Conservation (phyloP, 768 basidiomycete genomes). For the Collybia mongolica region DNA sequence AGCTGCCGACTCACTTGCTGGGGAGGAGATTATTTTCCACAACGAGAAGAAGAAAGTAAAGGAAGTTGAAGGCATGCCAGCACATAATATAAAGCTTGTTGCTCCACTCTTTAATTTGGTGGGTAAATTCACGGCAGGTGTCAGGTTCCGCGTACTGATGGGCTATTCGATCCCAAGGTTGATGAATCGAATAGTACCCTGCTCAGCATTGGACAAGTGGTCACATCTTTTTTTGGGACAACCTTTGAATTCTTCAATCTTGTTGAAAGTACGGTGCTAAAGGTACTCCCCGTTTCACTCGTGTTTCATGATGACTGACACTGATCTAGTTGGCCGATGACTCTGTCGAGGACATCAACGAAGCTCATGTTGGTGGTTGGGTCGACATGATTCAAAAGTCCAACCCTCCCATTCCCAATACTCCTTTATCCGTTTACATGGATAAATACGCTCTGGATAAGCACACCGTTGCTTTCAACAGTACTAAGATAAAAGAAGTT, state of each 20-base stretch:
- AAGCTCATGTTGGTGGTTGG: conserved; percentile 81
- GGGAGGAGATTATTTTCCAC: conserved; percentile 63
- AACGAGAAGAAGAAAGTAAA: conserved; percentile 70
- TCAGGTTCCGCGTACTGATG: neutral
- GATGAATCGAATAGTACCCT: conserved; percentile 77
- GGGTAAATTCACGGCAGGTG: conserved; percentile 13
- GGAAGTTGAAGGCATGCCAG: conserved; percentile 61
- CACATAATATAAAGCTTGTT: conserved; percentile 53
- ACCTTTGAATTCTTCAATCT: conserved; percentile 80
- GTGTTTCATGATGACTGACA: neutral
- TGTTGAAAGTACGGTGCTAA: conserved; percentile 63
- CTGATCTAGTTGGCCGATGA: conserved; percentile 61
- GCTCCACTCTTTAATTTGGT: conserved; percentile 87
- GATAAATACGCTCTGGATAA: conserved; percentile 71
- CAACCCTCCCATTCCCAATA: conserved; percentile 67
- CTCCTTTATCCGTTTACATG: conserved; percentile 78
- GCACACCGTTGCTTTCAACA: conserved; percentile 65
- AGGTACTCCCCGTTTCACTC: conserved; percentile 38
- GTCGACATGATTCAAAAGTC: conserved; percentile 75
- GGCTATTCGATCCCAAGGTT: conserved; percentile 31
- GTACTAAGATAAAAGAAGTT: conserved; percentile 72
- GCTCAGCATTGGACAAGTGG: conserved; percentile 60
- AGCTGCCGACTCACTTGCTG: conserved; percentile 63
- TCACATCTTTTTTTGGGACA: conserved; percentile 74
- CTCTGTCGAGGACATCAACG: conserved; percentile 79